Evolutionary conservation across 495 filamentous ascomycete genomes (phyloP).

Genomic region (Penicillium psychrofluorescens): DNA sequence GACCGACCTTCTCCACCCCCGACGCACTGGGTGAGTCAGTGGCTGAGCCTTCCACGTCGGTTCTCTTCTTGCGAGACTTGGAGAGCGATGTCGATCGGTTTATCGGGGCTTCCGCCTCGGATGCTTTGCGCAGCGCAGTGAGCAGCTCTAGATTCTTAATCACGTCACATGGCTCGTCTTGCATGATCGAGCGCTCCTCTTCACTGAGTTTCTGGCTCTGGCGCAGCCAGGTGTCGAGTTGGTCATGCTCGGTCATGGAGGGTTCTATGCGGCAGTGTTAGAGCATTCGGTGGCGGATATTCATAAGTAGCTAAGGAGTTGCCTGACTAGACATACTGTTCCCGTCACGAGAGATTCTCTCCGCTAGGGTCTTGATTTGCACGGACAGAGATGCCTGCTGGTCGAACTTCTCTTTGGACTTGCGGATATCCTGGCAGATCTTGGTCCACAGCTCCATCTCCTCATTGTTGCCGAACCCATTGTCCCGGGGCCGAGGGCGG

Average conservation of each 20-base stretch:
- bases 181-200: conserved; percentile 51
- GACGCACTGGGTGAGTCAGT: conserved; percentile 66
- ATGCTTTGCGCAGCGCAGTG: conserved; percentile 50
- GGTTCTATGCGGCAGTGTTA: too few relatives aligned
- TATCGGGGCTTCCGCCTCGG: conserved; percentile 49
- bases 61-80: conserved; percentile 56
- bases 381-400: conserved; percentile 41
- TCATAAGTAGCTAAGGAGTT: conserved; percentile 1
- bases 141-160: conserved; percentile 55
- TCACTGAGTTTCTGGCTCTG: conserved; percentile 58
- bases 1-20: conserved; percentile 38
- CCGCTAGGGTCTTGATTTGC: conserved; percentile 48
- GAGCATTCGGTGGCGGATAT: not conserved
- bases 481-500: conserved; percentile 38
- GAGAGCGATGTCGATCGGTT: conserved; percentile 35
- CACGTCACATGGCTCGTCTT: conserved; percentile 51
- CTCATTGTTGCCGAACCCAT: conserved; percentile 49
- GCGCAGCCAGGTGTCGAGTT: conserved; percentile 52
- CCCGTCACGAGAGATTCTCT: conserved; percentile 36
- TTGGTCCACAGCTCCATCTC: conserved; percentile 59
- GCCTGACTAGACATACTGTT: conserved; percentile 30
- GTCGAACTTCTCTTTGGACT: conserved; percentile 56
- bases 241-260: conserved; percentile 30
- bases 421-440: conserved; percentile 49
- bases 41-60: conserved; percentile 62